Evolutionary conservation across 1,139 yeast genomes (phyloP).

Genomic region (Candida sanyaensis): DNA sequence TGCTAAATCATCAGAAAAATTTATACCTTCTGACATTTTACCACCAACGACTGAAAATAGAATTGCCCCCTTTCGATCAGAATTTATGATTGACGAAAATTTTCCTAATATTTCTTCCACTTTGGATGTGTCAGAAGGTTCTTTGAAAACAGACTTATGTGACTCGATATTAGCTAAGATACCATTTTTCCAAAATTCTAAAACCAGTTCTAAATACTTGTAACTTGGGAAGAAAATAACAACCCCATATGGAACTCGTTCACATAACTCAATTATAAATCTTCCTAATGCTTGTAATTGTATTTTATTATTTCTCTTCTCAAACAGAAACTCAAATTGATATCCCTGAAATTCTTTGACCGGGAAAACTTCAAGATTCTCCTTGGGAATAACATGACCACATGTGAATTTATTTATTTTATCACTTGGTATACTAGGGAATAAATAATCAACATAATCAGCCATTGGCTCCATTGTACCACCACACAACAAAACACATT

Average conservation of each 20-base stretch:
- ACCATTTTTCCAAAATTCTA: conserved; percentile 49
- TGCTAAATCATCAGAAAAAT: conserved; percentile 83
- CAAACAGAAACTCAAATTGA: conserved; percentile 68
- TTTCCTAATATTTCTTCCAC: conserved; percentile 49
- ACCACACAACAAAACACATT: conserved; percentile 82
- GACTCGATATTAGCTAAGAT: conserved; percentile 33
- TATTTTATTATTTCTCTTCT: conserved; percentile 48
- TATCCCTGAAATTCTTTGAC: conserved; percentile 27
- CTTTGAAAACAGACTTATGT: conserved; percentile 55
- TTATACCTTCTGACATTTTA: conserved; percentile 90
- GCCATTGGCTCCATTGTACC: conserved; percentile 94
- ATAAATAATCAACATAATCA: conserved; percentile 65
- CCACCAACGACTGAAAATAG: conserved; percentile 92
- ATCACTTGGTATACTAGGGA: conserved; percentile 53
- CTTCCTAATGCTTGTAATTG: conserved; percentile 58
- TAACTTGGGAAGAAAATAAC: conserved; percentile 89
- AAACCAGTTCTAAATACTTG: conserved; percentile 57
- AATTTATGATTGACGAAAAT: conserved; percentile 43
- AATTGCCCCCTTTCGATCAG: conserved; percentile 53
- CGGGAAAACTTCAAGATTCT: conserved; percentile 64
- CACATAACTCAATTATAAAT: conserved; percentile 42
- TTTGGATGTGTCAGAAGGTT: conserved; percentile 46
- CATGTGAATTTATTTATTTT: conserved; percentile 64
- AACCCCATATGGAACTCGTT: conserved; percentile 68
- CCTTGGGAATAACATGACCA: conserved; percentile 81